Conservation (phyloP, 345 rosid genomes). For the Hibiscus tridactylites region DNA sequence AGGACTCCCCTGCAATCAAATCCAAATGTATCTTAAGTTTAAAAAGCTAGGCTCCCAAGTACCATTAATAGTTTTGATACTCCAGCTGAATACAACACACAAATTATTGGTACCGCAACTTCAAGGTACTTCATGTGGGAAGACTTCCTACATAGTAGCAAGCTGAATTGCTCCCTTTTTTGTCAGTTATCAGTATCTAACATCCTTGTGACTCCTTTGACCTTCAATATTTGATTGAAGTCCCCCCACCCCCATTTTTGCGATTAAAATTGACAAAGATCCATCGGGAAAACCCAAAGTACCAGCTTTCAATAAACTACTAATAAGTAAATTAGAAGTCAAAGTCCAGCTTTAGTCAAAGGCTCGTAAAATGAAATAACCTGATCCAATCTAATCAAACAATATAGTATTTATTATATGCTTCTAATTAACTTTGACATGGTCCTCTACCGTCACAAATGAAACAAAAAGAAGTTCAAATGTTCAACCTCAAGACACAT, state of each 20-base stretch:
- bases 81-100: background rate
- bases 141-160: background rate
- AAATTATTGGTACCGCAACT: background rate
- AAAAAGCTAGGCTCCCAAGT: background rate
- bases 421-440: background rate
- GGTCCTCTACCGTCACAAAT: background rate
- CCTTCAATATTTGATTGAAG: background rate
- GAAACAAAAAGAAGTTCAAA: background rate
- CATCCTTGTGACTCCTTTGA: background rate
- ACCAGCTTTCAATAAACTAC: background rate
- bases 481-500: background rate
- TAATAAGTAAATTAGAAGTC: background rate
- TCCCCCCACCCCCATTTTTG: background rate
- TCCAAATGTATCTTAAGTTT: background rate
- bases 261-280: background rate
- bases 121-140: background rate
- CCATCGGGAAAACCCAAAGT: background rate
- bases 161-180: background rate
- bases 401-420: background rate
- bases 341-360: background rate
- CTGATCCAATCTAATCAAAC: background rate
- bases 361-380: background rate
- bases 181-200: background rate
- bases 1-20: constrained; percentile 61
- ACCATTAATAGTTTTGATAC: background rate